These are phyloP conservation scores for Middelhovenomyces tepae DNA, from an alignment of 805 yeast genomes.

Conservation along the genomic window DNA sequence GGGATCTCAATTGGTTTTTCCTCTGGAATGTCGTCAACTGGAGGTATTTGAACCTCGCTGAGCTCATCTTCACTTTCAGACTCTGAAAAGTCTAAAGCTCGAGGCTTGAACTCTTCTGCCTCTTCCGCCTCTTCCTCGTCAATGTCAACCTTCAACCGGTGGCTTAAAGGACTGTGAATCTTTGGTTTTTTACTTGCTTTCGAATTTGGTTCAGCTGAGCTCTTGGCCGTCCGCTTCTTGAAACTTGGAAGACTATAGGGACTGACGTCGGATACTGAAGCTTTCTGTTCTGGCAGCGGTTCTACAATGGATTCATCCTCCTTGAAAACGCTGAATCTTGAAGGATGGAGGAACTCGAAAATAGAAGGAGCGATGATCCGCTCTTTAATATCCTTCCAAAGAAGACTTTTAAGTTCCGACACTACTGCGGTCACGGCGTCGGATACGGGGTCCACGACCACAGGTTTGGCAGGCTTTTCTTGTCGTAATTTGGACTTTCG, in stretches of 20 bases:
- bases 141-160: conserved; percentile 14
- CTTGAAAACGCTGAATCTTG: conserved; percentile 11
- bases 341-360: conserved; percentile 50
- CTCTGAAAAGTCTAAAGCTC: conserved; percentile 5
- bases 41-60: not conserved
- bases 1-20: not conserved
- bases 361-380: conserved; percentile 63
- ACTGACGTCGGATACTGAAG: conserved; percentile 2
- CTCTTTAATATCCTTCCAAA: conserved; percentile 66
- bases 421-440: conserved; percentile 52
- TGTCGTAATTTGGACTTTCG: too few species aligned
- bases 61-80: conserved; percentile 5
- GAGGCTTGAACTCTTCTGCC: conserved; percentile 16
- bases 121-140: conserved; percentile 11
- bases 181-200: conserved; percentile 8
- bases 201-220: conserved; percentile 1
- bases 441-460: too few species aligned
- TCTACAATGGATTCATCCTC: not conserved
- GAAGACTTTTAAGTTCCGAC: conserved; percentile 53
- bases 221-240: conserved; percentile 13
- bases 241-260: conserved; percentile 17
- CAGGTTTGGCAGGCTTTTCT: too few species aligned
- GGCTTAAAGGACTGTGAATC: conserved; percentile 23
- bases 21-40: too few species aligned
- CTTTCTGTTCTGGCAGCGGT: conserved; percentile 1